phyloP scores from a whole-genome alignment of 169 alveolate genomes.

The Blepharisma undulans region DNA sequence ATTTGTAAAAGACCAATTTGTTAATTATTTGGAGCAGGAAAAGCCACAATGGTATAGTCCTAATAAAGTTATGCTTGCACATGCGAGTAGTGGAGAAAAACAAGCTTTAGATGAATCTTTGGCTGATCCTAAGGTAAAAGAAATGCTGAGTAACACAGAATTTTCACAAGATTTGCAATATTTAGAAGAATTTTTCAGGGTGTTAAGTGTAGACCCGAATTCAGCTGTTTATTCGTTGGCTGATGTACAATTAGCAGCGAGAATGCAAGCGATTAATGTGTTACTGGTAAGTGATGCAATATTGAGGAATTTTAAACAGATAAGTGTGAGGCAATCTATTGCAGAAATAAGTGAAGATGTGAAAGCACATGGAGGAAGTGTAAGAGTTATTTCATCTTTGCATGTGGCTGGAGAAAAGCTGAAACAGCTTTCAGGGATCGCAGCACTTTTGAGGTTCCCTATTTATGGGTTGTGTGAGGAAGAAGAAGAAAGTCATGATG shows the following conservation, averaged over 20 bases:
- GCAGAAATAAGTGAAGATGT: slow-evolving; percentile 35
- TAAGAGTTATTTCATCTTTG: slow-evolving; percentile 28
- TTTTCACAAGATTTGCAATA: slow-evolving; percentile 45
- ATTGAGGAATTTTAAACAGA: slow-evolving; percentile 52
- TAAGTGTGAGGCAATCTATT: slow-evolving; percentile 18
- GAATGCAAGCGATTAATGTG: slow-evolving; percentile 61
- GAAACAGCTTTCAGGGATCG: slow-evolving; percentile 52
- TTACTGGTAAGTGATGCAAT: slow-evolving; percentile 64
- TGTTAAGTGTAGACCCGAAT: slow-evolving; percentile 59
- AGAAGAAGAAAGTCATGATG: slow-evolving; percentile 36
- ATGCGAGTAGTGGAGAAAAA: slow-evolving; percentile 74
- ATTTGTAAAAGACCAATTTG: slow-evolving; percentile 69
- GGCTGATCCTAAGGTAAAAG: slow-evolving; percentile 48
- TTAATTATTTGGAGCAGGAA: slow-evolving; percentile 47
- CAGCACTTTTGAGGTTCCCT: slow-evolving; percentile 54
- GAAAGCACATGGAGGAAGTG: slow-evolving; percentile 40
- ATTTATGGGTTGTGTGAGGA: slow-evolving; percentile 33
- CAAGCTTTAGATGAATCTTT: slow-evolving; percentile 52
- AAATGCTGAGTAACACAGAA: slow-evolving; percentile 50
- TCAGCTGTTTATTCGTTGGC: slow-evolving; percentile 58
- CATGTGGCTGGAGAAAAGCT: slow-evolving; percentile 57
- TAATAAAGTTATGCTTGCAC: slow-evolving; percentile 58
- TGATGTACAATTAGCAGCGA: slow-evolving; percentile 53
- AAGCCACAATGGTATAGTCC: slow-evolving; percentile 46
- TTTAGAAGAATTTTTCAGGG: slow-evolving; percentile 70